Evolutionary conservation across 129 eudicot genomes (phyloP), one percentile per base, ranked within the genome.

Genomic region (Helianthus tuberosus): DNA sequence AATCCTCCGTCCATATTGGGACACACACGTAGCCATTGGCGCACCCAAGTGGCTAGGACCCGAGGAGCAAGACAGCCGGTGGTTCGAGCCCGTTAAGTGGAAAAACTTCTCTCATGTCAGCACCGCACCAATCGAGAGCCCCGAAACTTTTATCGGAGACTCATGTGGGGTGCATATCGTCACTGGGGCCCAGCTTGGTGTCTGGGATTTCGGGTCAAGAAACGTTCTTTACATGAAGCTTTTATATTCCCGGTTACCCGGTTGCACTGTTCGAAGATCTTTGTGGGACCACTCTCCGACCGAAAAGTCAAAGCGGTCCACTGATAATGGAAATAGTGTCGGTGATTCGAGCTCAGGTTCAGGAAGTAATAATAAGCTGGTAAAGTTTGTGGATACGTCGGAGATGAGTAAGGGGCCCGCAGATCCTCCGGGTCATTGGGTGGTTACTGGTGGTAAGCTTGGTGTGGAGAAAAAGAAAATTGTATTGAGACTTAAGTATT

Each of bases 1-100:
- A 73, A 83, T 88, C 79, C 85, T 88, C 43, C 78, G 73, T n/a
- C 94, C 94, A 35, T 76, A 85, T 59, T 88, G 94, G 94, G 94
- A 88, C 71, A 83, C 88, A 71, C 86, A 88, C 36, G 85, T 88
- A 46, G 85, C 94, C 68, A 88, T 88, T 1, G 94, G 94, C 70
- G 88, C 94, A 54, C 94, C 94, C 41, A 85, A 85, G 72, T 88
- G 94, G 94, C 84, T 64, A 73, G 94, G 94, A 67, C 94, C 94
- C 13, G 94, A 88, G 77, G 90, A 88, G 79, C 94, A 85, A 81
- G 94, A 88, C 61, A 88, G 94, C 81, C 74, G 90, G 47, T 88
- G 94, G 94, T 88, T 88, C 44, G 94, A 88, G 71, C 88, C 94
- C 3, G 90, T 88, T 35, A 85, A 88, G 52, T 88, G 94, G 94